Evolutionary conservation across 2,329 filamentous ascomycete genomes (phyloP).

Genomic region (Epichloe baconii): DNA sequence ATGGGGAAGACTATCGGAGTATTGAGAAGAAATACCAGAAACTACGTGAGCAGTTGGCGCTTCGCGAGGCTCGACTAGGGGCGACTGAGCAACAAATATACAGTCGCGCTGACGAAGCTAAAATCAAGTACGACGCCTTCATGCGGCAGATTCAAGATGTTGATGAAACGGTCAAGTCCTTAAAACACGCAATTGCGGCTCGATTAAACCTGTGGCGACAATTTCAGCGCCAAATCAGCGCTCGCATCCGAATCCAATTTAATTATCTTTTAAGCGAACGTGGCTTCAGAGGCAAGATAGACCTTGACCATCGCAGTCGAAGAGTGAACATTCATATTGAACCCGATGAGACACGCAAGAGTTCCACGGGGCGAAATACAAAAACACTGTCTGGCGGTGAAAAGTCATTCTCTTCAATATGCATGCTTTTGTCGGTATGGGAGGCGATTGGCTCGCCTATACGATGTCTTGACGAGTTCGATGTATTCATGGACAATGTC

Average conservation of each 20-base stretch:
- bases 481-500: conserved; percentile 98
- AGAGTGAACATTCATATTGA: conserved; percentile 67
- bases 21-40: conserved; percentile 41
- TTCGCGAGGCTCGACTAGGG: conserved; percentile 44
- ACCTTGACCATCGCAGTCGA: conserved; percentile 63
- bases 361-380: conserved; percentile 62
- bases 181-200: conserved; percentile 49
- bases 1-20: conserved; percentile 47
- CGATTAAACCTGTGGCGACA: conserved; percentile 65
- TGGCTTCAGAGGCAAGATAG: conserved; percentile 70
- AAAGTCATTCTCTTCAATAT: conserved; percentile 96
- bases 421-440: conserved; percentile 84
- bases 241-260: conserved; percentile 76
- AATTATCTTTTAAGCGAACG: conserved; percentile 80
- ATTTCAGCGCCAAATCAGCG: conserved; percentile 76
- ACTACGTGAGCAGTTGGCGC: conserved; percentile 44
- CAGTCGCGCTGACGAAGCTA: conserved; percentile 29
- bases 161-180: conserved; percentile 26
- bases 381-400: conserved; percentile 92
- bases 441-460: conserved; percentile 96
- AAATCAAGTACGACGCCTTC: conserved; percentile 29
- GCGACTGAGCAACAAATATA: conserved; percentile 53
- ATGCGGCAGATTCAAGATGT: conserved; percentile 27
- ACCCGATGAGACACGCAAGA: conserved; percentile 55
- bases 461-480: conserved; percentile 91